A percentile compares a stretch with the other conserved stretches of the same genome.
Evolutionary conservation across 352 stramenopile species (phyloP).

Genomic region (Peronospora destructor): DNA sequence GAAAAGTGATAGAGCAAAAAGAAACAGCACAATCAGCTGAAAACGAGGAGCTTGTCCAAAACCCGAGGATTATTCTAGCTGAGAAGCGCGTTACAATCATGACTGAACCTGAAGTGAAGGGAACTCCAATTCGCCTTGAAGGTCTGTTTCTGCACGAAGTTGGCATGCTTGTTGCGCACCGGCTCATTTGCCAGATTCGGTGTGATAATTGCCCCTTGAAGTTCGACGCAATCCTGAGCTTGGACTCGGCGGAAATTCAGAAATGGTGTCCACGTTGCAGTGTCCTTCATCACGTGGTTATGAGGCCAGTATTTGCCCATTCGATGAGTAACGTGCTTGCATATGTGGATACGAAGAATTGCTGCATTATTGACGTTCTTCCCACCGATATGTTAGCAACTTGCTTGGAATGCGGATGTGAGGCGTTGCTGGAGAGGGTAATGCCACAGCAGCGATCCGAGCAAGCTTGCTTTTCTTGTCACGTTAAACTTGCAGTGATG

Average conservation of each 20-base stretch:
- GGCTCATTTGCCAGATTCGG: conserved; percentile 54
- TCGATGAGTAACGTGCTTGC: conserved; percentile 50
- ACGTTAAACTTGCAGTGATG: conserved; percentile 69
- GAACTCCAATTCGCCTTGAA: conserved; percentile 50
- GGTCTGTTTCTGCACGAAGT: conserved; percentile 74
- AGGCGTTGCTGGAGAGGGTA: conserved; percentile 55
- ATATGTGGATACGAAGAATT: conserved; percentile 74
- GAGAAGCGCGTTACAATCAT: conserved; percentile 42
- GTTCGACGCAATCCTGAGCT: conserved; percentile 51
- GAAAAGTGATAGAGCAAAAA: conserved; percentile 18
- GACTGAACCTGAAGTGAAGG: conserved; percentile 45
- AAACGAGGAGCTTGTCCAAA: conserved; percentile 14
- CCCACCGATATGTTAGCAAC: conserved; percentile 65
- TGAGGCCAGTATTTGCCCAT: conserved; percentile 69
- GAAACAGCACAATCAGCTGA: conserved; percentile 6
- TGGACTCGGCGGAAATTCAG: conserved; percentile 39
- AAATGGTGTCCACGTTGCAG: conserved; percentile 83
- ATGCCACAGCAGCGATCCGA: conserved; percentile 49
- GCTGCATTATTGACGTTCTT: conserved; percentile 56
- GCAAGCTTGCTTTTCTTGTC: conserved; percentile 63
- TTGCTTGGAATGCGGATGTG: conserved; percentile 57
- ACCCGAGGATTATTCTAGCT: conserved; percentile 46
- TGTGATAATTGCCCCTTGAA: conserved; percentile 68
- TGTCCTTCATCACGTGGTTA: conserved; percentile 52
- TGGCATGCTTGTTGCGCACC: conserved; percentile 65